phyloP scores from a whole-genome alignment of 140 eudicot species.

The Stevia rebaudiana region DNA sequence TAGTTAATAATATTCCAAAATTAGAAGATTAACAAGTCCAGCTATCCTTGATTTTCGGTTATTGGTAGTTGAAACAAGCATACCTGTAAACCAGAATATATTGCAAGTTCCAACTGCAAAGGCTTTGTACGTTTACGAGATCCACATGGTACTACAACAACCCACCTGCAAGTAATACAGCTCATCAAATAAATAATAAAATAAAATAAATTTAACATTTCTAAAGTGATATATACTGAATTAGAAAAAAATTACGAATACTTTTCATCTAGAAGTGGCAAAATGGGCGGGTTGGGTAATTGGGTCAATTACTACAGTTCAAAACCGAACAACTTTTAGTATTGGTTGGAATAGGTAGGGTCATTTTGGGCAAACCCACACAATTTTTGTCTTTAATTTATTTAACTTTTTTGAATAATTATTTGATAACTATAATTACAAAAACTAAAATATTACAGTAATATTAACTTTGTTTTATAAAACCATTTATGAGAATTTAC shows the following conservation, averaged over 20 bases:
- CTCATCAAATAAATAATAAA: too few relatives aligned
- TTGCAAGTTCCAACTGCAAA: conserved; percentile 82
- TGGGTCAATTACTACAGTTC: background rate
- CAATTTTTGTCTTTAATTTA: background rate
- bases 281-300: too few relatives aligned
- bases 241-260: background rate
- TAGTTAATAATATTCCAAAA: background rate
- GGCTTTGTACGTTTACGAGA: conserved; percentile 58
- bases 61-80: background rate
- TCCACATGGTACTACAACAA: conserved; percentile 79
- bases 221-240: background rate
- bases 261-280: background rate
- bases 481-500: background rate
- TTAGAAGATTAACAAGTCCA: conserved; percentile 4
- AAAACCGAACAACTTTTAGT: background rate
- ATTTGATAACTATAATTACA: background rate
- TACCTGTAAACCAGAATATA: conserved; percentile 68
- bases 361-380: background rate
- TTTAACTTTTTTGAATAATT: background rate
- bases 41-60: conserved; percentile 1
- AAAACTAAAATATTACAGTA: background rate
- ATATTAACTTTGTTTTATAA: background rate
- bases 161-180: conserved; percentile 59
- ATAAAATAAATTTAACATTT: background rate
- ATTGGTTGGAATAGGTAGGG: background rate